Conservation (phyloP, 768 basidiomycete genomes). For the Pleurotus pulmonarius region DNA sequence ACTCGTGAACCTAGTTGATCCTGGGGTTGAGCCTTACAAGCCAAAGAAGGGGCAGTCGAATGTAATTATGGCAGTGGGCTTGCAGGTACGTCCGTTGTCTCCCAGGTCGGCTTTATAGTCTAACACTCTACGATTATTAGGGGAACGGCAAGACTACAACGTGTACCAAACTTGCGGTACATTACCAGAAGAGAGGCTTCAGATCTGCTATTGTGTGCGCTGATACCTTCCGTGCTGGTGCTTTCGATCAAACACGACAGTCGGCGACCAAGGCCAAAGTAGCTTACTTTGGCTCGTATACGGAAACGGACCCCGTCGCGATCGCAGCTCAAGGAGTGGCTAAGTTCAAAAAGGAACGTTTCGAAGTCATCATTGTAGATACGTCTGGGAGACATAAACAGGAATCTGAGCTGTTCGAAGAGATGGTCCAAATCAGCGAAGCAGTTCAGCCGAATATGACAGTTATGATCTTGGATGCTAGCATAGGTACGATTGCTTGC, state of each 20-base stretch:
- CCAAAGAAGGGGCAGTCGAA: slow-evolving; percentile 93
- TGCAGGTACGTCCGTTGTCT: slow-evolving; percentile 58
- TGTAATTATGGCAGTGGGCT: slow-evolving; percentile 96
- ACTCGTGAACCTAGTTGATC: slow-evolving; percentile 91
- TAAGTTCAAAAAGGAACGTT: slow-evolving; percentile 97
- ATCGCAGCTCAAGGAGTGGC: slow-evolving; percentile 93
- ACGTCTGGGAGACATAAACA: slow-evolving; percentile 97
- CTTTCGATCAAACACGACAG: slow-evolving; percentile 98
- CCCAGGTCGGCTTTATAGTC: neutral
- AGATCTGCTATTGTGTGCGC: slow-evolving; percentile 97
- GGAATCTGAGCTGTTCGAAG: slow-evolving; percentile 92
- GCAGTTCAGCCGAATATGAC: slow-evolving; percentile 98
- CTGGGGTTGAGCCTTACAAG: slow-evolving; percentile 92
- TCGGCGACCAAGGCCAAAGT: slow-evolving; percentile 99
- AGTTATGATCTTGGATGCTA: slow-evolving; percentile 91
- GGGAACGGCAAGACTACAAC: slow-evolving; percentile 99
- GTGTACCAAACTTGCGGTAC: slow-evolving; percentile 96
- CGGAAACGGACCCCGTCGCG: slow-evolving; percentile 95
- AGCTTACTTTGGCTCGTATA: slow-evolving; percentile 98
- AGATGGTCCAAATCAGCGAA: slow-evolving; percentile 95
- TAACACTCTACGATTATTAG: slow-evolving; percentile 31
- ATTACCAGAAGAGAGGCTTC: slow-evolving; percentile 96
- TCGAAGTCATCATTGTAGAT: slow-evolving; percentile 98
- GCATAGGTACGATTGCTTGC: slow-evolving; percentile 60
- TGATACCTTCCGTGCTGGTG: slow-evolving; percentile 98